Percentiles rank a stretch among this genome's conserved stretches.
Evolutionary conservation across 2,329 filamentous ascomycete species (phyloP).

Genomic region (Phyllosticta citribraziliensis): DNA sequence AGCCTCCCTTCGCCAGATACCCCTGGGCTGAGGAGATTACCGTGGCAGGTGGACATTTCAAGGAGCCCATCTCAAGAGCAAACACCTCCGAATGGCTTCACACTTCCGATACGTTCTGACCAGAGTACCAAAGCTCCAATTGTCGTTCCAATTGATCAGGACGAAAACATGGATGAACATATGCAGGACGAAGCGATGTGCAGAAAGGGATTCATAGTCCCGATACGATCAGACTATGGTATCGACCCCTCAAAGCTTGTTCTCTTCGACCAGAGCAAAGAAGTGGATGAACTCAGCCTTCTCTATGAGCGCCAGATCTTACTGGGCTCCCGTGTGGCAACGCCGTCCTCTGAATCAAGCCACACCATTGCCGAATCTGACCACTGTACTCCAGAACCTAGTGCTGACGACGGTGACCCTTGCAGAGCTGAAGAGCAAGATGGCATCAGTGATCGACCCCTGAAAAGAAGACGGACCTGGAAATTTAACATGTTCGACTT

Average conservation of each 20-base stretch:
- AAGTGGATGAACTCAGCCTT: background rate
- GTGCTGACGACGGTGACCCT: background rate
- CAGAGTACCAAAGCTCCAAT: background rate
- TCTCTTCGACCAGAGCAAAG: background rate
- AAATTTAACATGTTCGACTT: constrained; percentile 30
- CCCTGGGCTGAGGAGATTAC: background rate
- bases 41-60: background rate
- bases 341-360: background rate
- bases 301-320: background rate
- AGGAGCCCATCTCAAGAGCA: background rate
- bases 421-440: background rate
- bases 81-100: background rate
- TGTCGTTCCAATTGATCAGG: background rate
- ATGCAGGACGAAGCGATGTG: too few species aligned
- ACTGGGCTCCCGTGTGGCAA: background rate
- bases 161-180: background rate
- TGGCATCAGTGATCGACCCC: background rate
- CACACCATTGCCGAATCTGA: background rate
- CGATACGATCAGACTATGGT: background rate
- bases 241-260: background rate
- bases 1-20: background rate
- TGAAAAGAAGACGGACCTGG: constrained; percentile 17
- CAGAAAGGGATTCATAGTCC: background rate
- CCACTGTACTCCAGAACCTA: background rate
- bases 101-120: background rate